Percentiles rank a stretch among this genome's conserved stretches.
Evolutionary conservation across 305 asterid genomes (phyloP).

Genomic region (Solanum aculeatissimum): DNA sequence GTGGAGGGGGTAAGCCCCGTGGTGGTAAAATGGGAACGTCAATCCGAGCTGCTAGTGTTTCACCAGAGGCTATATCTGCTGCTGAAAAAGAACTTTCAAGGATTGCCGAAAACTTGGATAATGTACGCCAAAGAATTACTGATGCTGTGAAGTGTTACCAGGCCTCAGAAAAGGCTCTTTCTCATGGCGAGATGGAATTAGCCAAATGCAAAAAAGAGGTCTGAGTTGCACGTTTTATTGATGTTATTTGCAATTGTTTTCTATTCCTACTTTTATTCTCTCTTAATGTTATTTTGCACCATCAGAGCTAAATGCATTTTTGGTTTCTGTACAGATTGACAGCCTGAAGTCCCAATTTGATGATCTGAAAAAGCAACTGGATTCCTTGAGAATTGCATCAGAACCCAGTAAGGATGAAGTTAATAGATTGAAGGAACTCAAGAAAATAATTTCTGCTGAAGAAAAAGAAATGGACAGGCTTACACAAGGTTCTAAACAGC

Average conservation of each 20-base stretch:
- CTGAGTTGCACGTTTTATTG: not conserved
- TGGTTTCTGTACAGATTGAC: slow-evolving; percentile 42
- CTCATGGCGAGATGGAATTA: slow-evolving; percentile 71
- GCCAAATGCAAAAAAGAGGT: slow-evolving; percentile 89
- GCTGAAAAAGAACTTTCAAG: slow-evolving; percentile 75
- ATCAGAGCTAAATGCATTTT: not conserved
- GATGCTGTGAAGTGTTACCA: slow-evolving; percentile 46
- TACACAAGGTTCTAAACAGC: slow-evolving; percentile 56
- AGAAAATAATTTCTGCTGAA: slow-evolving; percentile 45
- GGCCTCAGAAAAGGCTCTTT: slow-evolving; percentile 53
- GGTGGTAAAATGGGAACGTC: slow-evolving; percentile 98
- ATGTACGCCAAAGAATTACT: slow-evolving; percentile 36
- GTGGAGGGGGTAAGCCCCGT: slow-evolving; percentile 88
- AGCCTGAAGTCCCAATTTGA: slow-evolving; percentile 47
- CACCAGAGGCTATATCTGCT: slow-evolving; percentile 57
- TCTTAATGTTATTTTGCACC: not conserved
- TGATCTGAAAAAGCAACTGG: slow-evolving; percentile 69
- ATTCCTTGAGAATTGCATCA: slow-evolving; percentile 55
- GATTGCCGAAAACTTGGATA: slow-evolving; percentile 43
- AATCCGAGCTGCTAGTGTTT: slow-evolving; percentile 63
- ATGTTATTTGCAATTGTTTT: not conserved
- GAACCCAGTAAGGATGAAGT: slow-evolving; percentile 61
- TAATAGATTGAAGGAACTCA: slow-evolving; percentile 54
- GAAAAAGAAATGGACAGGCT: slow-evolving; percentile 72
- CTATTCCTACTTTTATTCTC: not conserved